phyloP scores from a whole-genome alignment of 1,139 yeast genomes.

The Maudiozyma humilis region DNA sequence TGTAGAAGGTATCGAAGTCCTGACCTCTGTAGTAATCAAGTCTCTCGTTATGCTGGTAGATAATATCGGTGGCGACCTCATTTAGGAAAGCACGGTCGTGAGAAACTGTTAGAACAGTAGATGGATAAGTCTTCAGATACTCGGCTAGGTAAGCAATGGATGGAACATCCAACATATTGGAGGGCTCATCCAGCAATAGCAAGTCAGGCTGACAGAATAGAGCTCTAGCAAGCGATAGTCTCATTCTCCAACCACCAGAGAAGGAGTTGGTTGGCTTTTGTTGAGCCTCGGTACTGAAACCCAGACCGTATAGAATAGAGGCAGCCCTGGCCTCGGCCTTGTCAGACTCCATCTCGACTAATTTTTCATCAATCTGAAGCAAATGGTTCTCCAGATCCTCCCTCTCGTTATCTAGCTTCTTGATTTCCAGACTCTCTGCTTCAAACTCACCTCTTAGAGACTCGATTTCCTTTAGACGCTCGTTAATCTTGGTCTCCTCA shows the following conservation, averaged over 20 bases:
- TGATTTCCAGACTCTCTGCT: constrained; percentile 73
- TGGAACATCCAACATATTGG: constrained; percentile 99
- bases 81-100: constrained; percentile 95
- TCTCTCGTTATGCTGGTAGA: constrained; percentile 94
- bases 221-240: constrained; percentile 95
- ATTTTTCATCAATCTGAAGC: constrained; percentile 70
- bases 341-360: constrained; percentile 89
- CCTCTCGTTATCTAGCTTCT: constrained; percentile 79
- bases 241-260: constrained; percentile 99
- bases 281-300: constrained; percentile 86
- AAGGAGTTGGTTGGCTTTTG: constrained; percentile 74
- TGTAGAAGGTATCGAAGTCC: constrained; percentile 84
- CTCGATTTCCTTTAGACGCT: constrained; percentile 68
- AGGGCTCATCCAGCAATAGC: constrained; percentile 90
- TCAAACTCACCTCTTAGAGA: constrained; percentile 60
- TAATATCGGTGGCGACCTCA: constrained; percentile 96
- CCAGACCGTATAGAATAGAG: constrained; percentile 84
- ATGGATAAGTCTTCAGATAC: constrained; percentile 79
- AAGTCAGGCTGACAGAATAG: constrained; percentile 94
- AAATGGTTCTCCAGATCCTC: constrained; percentile 75
- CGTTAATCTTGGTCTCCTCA: constrained; percentile 70
- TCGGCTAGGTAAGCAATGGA: constrained; percentile 88
- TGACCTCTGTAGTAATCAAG: constrained; percentile 93
- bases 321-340: constrained; percentile 98
- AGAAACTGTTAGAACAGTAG: constrained; percentile 90